These are phyloP conservation scores for Choiromyces venosus DNA, from an alignment of 495 filamentous ascomycete species.

Conservation along the genomic window DNA sequence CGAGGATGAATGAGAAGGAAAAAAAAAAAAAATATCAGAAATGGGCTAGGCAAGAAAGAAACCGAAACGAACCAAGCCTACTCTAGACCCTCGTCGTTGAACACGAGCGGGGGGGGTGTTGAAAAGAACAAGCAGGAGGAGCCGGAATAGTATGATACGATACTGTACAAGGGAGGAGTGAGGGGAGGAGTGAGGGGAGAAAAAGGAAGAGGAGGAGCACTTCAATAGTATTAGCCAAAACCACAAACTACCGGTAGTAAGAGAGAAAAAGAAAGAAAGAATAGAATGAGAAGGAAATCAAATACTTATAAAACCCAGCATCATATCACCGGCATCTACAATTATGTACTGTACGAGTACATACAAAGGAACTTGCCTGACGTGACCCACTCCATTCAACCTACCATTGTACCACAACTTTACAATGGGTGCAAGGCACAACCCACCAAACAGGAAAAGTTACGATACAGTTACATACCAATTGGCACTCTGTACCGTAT, in stretches of 20 bases:
- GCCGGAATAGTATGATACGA: not conserved
- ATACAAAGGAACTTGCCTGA: no score
- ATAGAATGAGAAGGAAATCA: no score
- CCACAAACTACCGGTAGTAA: no score
- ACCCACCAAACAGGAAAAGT: not conserved
- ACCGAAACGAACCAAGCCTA: not conserved
- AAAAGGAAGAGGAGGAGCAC: not conserved
- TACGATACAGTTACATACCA: not conserved
- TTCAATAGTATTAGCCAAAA: no score
- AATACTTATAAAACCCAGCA: no score
- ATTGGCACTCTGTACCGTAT: not conserved
- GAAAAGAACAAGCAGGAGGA: not conserved
- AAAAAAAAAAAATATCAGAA: not conserved
- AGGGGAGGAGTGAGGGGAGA: not conserved
- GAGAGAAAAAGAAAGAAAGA: no score
- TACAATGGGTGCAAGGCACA: not conserved
- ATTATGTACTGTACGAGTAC: no score
- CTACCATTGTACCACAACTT: no score
- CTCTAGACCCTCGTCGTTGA: not conserved
- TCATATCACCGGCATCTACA: no score
- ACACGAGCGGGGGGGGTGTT: not conserved
- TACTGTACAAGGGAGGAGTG: not conserved
- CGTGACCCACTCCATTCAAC: not conserved
- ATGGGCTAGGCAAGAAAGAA: not conserved
- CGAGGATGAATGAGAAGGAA: not conserved